These are phyloP conservation scores for Rachicladosporium sp. DNA, from an alignment of 2,329 filamentous ascomycete genomes.

Conservation along the genomic window DNA sequence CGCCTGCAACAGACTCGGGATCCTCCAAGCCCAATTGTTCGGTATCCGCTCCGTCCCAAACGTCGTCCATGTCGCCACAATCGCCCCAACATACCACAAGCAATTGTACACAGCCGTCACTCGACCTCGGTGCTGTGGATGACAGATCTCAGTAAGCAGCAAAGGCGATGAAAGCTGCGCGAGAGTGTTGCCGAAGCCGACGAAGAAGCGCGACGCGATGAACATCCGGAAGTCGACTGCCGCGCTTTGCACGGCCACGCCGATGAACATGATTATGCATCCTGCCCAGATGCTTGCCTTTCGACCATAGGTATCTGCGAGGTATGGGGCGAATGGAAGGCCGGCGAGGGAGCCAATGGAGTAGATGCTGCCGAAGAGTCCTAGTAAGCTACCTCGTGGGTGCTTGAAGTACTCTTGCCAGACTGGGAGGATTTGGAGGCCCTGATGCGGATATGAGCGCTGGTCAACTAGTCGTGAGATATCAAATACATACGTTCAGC, in stretches of 20 bases:
- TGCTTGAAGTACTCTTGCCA: slow-evolving; percentile 3
- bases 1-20: slow-evolving; percentile 52
- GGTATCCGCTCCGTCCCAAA: slow-evolving; percentile 5
- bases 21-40: slow-evolving; percentile 38
- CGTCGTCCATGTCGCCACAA: slow-evolving; percentile 40
- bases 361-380: slow-evolving; percentile 1
- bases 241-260: slow-evolving; percentile 2
- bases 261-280: slow-evolving; percentile 1
- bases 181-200: slow-evolving; percentile 3
- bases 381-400: slow-evolving; percentile 1
- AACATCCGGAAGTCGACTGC: background rate
- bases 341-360: slow-evolving; percentile 1
- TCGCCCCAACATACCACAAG: slow-evolving; percentile 50
- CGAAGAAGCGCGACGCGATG: slow-evolving; percentile 2
- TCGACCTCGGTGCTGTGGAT: slow-evolving; percentile 54
- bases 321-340: background rate
- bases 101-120: slow-evolving; percentile 58
- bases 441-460: background rate
- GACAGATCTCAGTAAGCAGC: slow-evolving; percentile 53
- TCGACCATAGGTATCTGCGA: slow-evolving; percentile 3
- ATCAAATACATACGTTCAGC: slow-evolving; percentile 6
- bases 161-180: slow-evolving; percentile 52
- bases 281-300: background rate
- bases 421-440: slow-evolving; percentile 1
- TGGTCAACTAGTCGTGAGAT: no score